Percentiles rank a stretch among this genome's conserved stretches.
phyloP scores from a whole-genome alignment of 345 rosid genomes.

The Chamaenerion angustifolium region DNA sequence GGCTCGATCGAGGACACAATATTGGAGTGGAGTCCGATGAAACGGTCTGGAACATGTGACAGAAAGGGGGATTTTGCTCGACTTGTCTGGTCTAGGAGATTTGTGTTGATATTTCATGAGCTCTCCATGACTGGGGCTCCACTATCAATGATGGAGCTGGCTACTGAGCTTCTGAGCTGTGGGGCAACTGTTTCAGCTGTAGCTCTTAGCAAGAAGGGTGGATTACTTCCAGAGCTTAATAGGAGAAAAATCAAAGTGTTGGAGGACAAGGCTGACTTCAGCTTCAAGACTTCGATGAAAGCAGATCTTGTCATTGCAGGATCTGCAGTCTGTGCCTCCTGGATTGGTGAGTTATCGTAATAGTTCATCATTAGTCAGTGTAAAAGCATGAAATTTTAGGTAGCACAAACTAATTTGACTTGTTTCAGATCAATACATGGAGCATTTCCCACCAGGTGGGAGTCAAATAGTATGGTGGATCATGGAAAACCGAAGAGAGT shows the following conservation, averaged over 20 bases:
- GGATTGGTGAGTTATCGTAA: constrained; percentile 58
- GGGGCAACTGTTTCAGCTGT: constrained; percentile 96
- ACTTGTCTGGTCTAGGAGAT: constrained; percentile 95
- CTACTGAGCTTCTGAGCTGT: constrained; percentile 94
- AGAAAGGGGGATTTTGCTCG: constrained; percentile 82
- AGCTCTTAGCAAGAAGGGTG: constrained; percentile 88
- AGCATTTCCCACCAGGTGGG: constrained; percentile 79
- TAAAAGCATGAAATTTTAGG: neutral
- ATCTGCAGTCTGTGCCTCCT: constrained; percentile 90
- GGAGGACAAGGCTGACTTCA: constrained; percentile 78
- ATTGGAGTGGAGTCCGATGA: constrained; percentile 85
- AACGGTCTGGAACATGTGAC: constrained; percentile 87
- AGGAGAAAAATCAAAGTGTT: constrained; percentile 87
- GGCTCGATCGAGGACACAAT: constrained; percentile 57
- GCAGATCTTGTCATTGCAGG: constrained; percentile 94
- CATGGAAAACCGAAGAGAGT: constrained; percentile 89
- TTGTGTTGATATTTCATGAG: constrained; percentile 80
- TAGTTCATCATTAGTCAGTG: constrained; percentile 4
- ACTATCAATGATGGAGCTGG: constrained; percentile 91
- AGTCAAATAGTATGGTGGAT: constrained; percentile 98
- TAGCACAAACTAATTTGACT: neutral
- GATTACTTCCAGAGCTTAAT: constrained; percentile 64
- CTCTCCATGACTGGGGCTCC: constrained; percentile 99
- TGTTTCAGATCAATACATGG: constrained; percentile 71
- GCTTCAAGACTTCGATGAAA: constrained; percentile 93